Conservation (phyloP, 768 basidiomycete species). For the Lentinula sp. region DNA sequence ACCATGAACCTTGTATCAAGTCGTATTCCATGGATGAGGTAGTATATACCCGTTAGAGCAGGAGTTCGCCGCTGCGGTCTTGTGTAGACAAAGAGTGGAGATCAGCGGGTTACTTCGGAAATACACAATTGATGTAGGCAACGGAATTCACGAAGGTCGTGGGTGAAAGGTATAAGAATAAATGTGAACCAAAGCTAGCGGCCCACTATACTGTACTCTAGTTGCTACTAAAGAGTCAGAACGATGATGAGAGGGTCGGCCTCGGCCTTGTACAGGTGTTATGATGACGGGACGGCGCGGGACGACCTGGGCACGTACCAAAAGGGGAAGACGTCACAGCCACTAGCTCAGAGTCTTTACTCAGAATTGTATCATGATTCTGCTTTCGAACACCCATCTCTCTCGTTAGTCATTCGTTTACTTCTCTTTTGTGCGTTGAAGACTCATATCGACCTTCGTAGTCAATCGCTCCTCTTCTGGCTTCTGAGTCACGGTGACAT, state of each 20-base stretch:
- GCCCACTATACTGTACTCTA: neutral
- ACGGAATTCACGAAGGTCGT: no score
- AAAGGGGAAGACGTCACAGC: neutral
- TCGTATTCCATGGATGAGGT: neutral
- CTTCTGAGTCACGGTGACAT: neutral
- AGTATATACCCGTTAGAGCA: no score
- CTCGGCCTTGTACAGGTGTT: neutral
- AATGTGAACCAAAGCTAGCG: neutral
- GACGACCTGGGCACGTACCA: neutral
- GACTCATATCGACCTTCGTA: neutral
- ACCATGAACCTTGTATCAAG: neutral
- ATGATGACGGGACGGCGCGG: neutral
- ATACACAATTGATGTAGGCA: no score
- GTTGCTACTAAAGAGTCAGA: neutral
- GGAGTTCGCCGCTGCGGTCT: no score
- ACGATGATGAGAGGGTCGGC: neutral
- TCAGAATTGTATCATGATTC: slow-evolving; percentile 1
- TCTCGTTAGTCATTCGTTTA: neutral
- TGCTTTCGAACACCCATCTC: neutral
- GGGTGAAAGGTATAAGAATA: neutral
- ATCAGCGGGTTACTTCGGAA: no score
- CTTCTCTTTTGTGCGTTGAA: neutral
- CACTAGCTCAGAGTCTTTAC: neutral
- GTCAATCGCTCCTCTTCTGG: neutral
- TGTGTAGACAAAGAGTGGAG: no score